Conservation (phyloP, 805 yeast genomes). For the Lipomyces kockii region DNA sequence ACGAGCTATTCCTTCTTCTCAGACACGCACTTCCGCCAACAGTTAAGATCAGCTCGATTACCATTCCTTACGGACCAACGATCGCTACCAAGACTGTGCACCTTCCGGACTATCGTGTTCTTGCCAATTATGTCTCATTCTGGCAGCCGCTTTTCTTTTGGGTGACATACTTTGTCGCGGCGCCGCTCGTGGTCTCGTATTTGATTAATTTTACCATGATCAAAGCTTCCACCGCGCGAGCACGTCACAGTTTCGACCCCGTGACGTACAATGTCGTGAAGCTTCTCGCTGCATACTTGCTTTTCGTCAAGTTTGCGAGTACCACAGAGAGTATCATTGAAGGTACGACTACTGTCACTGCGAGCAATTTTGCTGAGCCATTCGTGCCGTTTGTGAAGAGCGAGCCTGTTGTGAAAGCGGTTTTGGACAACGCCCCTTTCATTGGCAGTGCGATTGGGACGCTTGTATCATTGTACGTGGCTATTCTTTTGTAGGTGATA, state of each 20-base stretch:
- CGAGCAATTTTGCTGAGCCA: conserved; percentile 17
- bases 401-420: conserved; percentile 37
- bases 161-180: conserved; percentile 35
- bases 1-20: conserved; percentile 19
- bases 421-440: conserved; percentile 28
- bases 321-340: conserved; percentile 16
- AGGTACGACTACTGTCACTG: conserved; percentile 11
- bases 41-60: conserved; percentile 1
- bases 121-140: conserved; percentile 26
- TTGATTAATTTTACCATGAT: conserved; percentile 45
- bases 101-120: conserved; percentile 30
- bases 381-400: conserved; percentile 53
- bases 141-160: conserved; percentile 43
- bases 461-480: conserved; percentile 28
- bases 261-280: conserved; percentile 32
- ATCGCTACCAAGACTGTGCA: conserved; percentile 7
- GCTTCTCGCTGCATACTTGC: conserved; percentile 48
- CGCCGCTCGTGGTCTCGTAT: conserved; percentile 43
- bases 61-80: conserved; percentile 11
- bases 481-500: conserved; percentile 19
- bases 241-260: conserved; percentile 36
- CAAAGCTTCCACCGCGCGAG: conserved; percentile 22
- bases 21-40: conserved; percentile 15
- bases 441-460: conserved; percentile 24
- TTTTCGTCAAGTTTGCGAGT: conserved; percentile 47